Base-by-base conservation (phyloP, 108 stramenopile species). In the Stephanodiscus triporus region DNA sequence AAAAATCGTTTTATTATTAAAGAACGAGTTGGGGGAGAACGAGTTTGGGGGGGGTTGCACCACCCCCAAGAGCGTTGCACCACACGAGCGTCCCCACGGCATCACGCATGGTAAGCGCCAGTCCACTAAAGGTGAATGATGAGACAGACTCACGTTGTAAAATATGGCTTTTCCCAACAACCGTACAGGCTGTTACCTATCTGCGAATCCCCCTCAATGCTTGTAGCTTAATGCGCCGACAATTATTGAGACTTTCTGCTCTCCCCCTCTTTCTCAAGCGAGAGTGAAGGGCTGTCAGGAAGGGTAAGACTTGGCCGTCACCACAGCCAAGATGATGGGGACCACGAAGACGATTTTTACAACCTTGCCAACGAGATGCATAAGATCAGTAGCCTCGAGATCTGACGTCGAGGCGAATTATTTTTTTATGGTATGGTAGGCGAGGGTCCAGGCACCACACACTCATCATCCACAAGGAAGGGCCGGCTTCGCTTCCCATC, bases 301-400 rank as follows among this genome's bases (percentile, higher is more conserved):
- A 74, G 83, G 63, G 58, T 73, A 83, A 43, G 50, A 61, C 79
- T 84, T 80, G 82, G 84, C 87, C 50, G 84, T 50, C 37, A 73
- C 70, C 26, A 77, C 83, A 68, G 86, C 88, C 86, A 89, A 82
- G 85, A 78, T 36, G 48, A 84, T 78, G 29, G 88, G 86, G 29
- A 87, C 47, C 26, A 82, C 72, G 78, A 84, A 87, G 48, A 89
- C 68, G 26, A 83, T 75, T 63, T 42, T 47, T 27, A 47, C 26
- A 49, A 66, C 51, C 1, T 27, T 37, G 63, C 19, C n/a, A 60
- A 45, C 71, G 42, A 72, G 47, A 48, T 48, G 71, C 71, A 72
- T 72, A 60, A 32, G 61, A 20, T 42, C 20, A 23, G 24, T 56
- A 70, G 70, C 70, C 70, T 70, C 70, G 70, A 54, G 16, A 56